Conservation (phyloP, 2,329 filamentous ascomycete genomes). For the Colletotrichum paranaense region DNA sequence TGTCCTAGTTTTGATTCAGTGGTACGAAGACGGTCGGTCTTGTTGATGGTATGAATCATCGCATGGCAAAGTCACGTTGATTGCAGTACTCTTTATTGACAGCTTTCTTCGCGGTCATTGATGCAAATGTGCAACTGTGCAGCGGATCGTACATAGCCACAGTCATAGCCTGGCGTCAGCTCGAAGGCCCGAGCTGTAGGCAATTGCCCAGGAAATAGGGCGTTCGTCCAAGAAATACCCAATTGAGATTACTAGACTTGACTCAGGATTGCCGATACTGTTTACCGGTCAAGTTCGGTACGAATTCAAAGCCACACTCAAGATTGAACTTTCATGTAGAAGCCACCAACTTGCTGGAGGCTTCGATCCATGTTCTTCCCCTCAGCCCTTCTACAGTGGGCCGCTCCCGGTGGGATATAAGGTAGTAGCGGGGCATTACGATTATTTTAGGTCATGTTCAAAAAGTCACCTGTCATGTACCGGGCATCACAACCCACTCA, state of each 20-base stretch:
- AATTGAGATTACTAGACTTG: not conserved
- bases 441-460: too few relatives aligned
- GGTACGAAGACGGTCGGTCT: not conserved
- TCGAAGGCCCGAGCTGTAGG: too few relatives aligned
- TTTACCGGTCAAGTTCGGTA: not conserved
- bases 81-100: not conserved
- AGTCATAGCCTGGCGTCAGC: too few relatives aligned
- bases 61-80: not conserved
- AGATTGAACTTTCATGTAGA: not conserved
- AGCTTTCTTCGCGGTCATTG: not conserved
- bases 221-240: not conserved
- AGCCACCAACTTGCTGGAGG: not conserved
- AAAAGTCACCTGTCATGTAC: too few relatives aligned
- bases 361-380: not conserved
- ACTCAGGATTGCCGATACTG: not conserved
- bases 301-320: not conserved
- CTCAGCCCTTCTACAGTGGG: not conserved
- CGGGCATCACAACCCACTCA: too few relatives aligned
- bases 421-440: too few relatives aligned
- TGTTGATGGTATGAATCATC: not conserved
- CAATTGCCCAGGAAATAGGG: too few relatives aligned
- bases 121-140: not conserved
- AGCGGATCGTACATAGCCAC: not conserved
- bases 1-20: too few relatives aligned
- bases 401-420: too few relatives aligned